Percentiles rank a stretch among this genome's conserved stretches.
Evolutionary conservation across 2,329 filamentous ascomycete genomes (phyloP).

Genomic region (Paramyrothecium sp.): DNA sequence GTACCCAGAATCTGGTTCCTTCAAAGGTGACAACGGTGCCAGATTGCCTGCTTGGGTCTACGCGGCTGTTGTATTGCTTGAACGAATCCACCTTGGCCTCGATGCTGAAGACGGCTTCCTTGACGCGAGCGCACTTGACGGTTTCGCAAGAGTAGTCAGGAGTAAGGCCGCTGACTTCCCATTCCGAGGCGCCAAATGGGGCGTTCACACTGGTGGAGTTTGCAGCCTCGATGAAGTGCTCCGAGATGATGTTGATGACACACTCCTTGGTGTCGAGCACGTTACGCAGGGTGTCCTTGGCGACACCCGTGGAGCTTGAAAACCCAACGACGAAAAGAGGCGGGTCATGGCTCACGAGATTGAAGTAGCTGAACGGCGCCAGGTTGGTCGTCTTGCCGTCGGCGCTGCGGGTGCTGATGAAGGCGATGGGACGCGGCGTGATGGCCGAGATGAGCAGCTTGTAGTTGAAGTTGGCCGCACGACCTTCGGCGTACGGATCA

Average conservation of each 20-base stretch:
- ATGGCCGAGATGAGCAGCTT: constrained; percentile 85
- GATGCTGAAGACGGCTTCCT: constrained; percentile 79
- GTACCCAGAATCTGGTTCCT: constrained; percentile 82
- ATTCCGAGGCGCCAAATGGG: constrained; percentile 75
- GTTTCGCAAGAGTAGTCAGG: constrained; percentile 61
- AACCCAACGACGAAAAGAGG: constrained; percentile 72
- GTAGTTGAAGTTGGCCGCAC: constrained; percentile 75
- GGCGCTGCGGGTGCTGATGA: constrained; percentile 52
- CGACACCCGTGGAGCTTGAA: constrained; percentile 39
- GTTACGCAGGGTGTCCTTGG: constrained; percentile 81
- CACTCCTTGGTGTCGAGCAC: constrained; percentile 71
- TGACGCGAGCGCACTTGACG: constrained; percentile 71
- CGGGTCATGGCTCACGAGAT: constrained; percentile 81
- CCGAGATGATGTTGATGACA: constrained; percentile 83
- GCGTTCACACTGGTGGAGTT: constrained; percentile 79
- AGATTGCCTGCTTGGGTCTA: constrained; percentile 70
- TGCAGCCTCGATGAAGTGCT: constrained; percentile 83
- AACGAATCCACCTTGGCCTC: constrained; percentile 76
- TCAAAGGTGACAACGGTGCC: constrained; percentile 76
- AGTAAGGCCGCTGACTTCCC: constrained; percentile 74
- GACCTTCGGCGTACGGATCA: constrained; percentile 72
- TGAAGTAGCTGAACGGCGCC: constrained; percentile 85
- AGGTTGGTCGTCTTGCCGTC: constrained; percentile 70
- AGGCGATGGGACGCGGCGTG: constrained; percentile 76
- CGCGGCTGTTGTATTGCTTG: constrained; percentile 75